Conservation (phyloP, 441 rosid genomes). For the Arabidopsis lyrata region DNA sequence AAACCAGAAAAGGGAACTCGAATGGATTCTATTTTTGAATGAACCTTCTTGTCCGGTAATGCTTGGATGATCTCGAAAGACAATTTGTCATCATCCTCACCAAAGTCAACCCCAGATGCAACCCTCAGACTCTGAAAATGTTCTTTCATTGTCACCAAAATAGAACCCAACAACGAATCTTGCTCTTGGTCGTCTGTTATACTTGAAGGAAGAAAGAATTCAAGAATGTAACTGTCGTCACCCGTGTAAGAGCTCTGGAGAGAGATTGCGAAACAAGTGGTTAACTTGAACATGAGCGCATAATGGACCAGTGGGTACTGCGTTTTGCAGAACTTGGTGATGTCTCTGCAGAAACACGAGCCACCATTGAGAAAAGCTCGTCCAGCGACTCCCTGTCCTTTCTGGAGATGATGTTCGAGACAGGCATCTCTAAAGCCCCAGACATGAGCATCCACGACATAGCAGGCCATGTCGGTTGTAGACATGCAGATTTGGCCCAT, state of each 20-base stretch:
- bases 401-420: slow-evolving; percentile 90
- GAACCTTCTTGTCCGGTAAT: slow-evolving; percentile 53
- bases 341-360: slow-evolving; percentile 76
- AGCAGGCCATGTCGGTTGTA: slow-evolving; percentile 80
- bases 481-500: slow-evolving; percentile 94
- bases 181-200: slow-evolving; percentile 54
- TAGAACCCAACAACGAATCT: slow-evolving; percentile 61
- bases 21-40: slow-evolving; percentile 58
- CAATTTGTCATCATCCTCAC: slow-evolving; percentile 56
- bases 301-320: slow-evolving; percentile 92
- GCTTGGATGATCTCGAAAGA: slow-evolving; percentile 71
- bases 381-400: slow-evolving; percentile 93
- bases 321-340: slow-evolving; percentile 78
- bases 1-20: slow-evolving; percentile 48
- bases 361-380: slow-evolving; percentile 78
- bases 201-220: slow-evolving; percentile 74
- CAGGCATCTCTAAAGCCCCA: slow-evolving; percentile 95
- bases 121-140: slow-evolving; percentile 80
- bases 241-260: slow-evolving; percentile 79
- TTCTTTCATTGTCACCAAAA: slow-evolving; percentile 77
- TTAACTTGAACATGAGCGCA: slow-evolving; percentile 83
- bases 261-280: slow-evolving; percentile 79
- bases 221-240: slow-evolving; percentile 83
- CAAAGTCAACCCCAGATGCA: slow-evolving; percentile 77
- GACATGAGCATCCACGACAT: slow-evolving; percentile 83